Evolutionary conservation across 2,329 filamentous ascomycete genomes (phyloP).

Genomic region (Lizonia empirigonia): DNA sequence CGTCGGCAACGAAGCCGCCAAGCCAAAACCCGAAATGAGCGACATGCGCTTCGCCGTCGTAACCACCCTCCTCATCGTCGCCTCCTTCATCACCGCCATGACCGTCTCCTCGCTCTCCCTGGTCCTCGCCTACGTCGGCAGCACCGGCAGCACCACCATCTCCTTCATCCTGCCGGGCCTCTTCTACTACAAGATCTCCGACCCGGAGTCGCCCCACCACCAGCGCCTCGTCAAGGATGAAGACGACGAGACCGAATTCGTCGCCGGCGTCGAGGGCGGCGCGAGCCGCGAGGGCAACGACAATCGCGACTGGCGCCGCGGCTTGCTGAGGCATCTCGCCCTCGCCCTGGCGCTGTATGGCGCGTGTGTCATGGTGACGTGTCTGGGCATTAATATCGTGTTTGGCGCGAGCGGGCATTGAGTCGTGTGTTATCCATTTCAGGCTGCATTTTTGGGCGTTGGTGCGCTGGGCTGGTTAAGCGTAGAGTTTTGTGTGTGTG

Average conservation of each 20-base stretch:
- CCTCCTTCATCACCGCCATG: slow-evolving; percentile 87
- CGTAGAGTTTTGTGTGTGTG: too few species aligned
- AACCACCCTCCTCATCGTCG: slow-evolving; percentile 81
- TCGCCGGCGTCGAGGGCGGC: slow-evolving; percentile 56
- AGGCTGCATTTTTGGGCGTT: background rate
- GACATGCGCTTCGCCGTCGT: slow-evolving; percentile 88
- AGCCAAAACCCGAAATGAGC: slow-evolving; percentile 65
- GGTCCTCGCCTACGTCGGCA: slow-evolving; percentile 93
- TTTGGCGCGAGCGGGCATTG: slow-evolving; percentile 52
- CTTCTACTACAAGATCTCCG: slow-evolving; percentile 98
- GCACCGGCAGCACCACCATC: slow-evolving; percentile 92
- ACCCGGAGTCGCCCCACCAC: slow-evolving; percentile 83
- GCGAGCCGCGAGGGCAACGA: slow-evolving; percentile 53
- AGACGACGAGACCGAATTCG: slow-evolving; percentile 75
- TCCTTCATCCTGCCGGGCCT: slow-evolving; percentile 95
- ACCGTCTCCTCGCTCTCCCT: slow-evolving; percentile 88
- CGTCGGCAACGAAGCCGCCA: slow-evolving; percentile 46
- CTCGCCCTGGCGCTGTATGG: slow-evolving; percentile 83
- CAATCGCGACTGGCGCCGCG: slow-evolving; percentile 68
- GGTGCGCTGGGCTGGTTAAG: too few species aligned
- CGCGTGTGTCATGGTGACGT: slow-evolving; percentile 84
- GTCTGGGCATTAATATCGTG: slow-evolving; percentile 83
- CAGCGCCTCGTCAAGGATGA: slow-evolving; percentile 89
- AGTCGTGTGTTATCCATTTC: background rate
- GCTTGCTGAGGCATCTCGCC: slow-evolving; percentile 71